Conservation (phyloP, 1,284 basidiomycete genomes). For the Chondrostereum purpureum region DNA sequence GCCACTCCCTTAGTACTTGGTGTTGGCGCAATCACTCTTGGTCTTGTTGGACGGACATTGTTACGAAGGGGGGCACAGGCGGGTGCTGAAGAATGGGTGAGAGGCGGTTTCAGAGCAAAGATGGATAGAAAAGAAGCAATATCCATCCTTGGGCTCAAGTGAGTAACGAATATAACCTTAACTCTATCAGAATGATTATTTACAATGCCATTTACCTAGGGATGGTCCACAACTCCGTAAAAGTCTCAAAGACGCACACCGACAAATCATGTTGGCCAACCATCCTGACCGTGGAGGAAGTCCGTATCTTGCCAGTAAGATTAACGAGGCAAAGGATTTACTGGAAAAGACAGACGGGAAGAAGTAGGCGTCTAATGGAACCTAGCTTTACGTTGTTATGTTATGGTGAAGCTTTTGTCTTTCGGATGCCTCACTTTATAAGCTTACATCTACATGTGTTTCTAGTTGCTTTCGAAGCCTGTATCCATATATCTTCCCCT, state of each 20-base stretch:
- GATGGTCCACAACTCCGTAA: slow-evolving; percentile 68
- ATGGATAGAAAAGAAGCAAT: slow-evolving; percentile 96
- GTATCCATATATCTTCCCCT: not conserved
- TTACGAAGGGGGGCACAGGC: slow-evolving; percentile 51
- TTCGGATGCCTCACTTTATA: not conserved
- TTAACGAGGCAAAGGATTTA: slow-evolving; percentile 88
- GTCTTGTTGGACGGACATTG: slow-evolving; percentile 68
- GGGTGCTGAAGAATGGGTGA: slow-evolving; percentile 81
- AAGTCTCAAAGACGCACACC: slow-evolving; percentile 84
- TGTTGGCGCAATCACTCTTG: slow-evolving; percentile 75
- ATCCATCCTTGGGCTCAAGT: slow-evolving; percentile 90
- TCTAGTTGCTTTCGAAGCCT: not conserved
- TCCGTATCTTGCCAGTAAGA: slow-evolving; percentile 96
- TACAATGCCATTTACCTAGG: no score
- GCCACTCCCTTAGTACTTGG: slow-evolving; percentile 73
- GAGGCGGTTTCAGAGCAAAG: slow-evolving; percentile 91
- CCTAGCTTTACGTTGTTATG: not conserved
- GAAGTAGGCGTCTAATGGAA: not conserved
- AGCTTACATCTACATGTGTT: not conserved
- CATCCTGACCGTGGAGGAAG: slow-evolving; percentile 96
- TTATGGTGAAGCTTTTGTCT: not conserved
- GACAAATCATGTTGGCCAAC: slow-evolving; percentile 90
- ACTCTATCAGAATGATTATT: no score
- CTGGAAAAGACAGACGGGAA: slow-evolving; percentile 48
- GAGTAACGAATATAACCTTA: slow-evolving; percentile 22